Percentiles rank a stretch among this genome's conserved stretches.
These are phyloP conservation scores for Clausena lansium DNA, from an alignment of 345 rosid species.

Conservation along the genomic window DNA sequence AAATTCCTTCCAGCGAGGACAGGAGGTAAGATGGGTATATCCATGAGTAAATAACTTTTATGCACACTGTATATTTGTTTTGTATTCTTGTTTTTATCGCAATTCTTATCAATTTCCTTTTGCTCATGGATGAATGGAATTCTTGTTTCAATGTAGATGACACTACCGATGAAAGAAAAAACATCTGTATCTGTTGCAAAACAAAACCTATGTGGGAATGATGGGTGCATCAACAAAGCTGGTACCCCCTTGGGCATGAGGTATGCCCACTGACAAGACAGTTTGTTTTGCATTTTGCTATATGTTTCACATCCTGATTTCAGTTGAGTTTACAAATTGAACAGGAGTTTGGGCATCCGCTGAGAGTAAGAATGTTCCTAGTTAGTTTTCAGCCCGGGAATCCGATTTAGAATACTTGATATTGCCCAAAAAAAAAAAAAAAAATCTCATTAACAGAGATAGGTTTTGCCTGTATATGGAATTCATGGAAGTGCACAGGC, in stretches of 20 bases:
- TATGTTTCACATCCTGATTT: not conserved
- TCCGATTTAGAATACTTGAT: constrained; percentile 14
- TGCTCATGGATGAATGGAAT: not conserved
- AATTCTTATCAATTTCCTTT: not conserved
- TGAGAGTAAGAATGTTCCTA: constrained; percentile 26
- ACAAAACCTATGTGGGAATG: constrained; percentile 34
- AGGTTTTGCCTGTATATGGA: constrained; percentile 13
- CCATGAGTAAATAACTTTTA: not conserved
- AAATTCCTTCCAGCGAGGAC: constrained; percentile 50
- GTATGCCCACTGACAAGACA: constrained; percentile 28
- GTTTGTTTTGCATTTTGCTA: not conserved
- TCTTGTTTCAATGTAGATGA: constrained; percentile 26
- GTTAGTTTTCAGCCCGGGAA: constrained; percentile 1
- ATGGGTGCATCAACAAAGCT: constrained; percentile 33
- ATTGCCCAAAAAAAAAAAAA: not conserved
- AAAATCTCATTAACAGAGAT: not conserved
- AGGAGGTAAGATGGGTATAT: constrained; percentile 47
- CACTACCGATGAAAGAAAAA: constrained; percentile 35
- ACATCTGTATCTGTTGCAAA: constrained; percentile 31
- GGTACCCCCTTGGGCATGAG: constrained; percentile 37
- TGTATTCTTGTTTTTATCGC: not conserved
- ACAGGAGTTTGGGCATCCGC: constrained; percentile 62
- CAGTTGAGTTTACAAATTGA: constrained; percentile 4
- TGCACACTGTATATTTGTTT: not conserved
- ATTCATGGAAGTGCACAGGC: constrained; percentile 16